Base-by-base conservation (phyloP, 139 green algal species). In the Chlorella ohadii region DNA sequence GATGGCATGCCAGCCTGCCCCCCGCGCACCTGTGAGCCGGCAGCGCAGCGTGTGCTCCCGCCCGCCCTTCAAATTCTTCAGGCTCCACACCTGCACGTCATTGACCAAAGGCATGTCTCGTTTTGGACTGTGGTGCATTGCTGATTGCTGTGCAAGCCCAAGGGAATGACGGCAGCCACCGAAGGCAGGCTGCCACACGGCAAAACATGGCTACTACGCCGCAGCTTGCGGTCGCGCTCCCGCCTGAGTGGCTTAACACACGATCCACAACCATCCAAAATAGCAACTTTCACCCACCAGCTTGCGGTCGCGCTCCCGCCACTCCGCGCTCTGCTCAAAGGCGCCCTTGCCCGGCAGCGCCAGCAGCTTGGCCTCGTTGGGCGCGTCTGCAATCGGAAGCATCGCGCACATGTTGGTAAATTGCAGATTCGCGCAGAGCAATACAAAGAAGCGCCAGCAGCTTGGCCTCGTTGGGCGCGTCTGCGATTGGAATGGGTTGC, bases 251-350 rank as follows among this genome's bases (percentile, higher is more conserved):
- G n/a, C n/a, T n/a, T n/a, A n/a, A n/a, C n/a, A n/a, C n/a, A n/a
- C n/a, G n/a, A n/a, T n/a, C n/a, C n/a, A n/a, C n/a, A n/a, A n/a
- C n/a, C n/a, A n/a, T n/a, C n/a, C n/a, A n/a, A n/a, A n/a, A n/a
- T n/a, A n/a, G n/a, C 51, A 59, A 2, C 51, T 4, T 9, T 20
- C 51, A 22, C 51, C 51, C 51, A 59, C 86, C 64, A 98, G 89
- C 81, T 91, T 44, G 71, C 91, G 91, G 55, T 84, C 89, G 83
- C 90, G 90, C 64, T 95, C 92, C 36, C 86, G 86, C 87, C 90
- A 97, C 70, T 98, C 94, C 70, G 91, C 95, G 4, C 70, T 91
- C 91, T 82, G 73, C 82, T 87, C 80, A 84, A 85, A 91, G 2
- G 65, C 72, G 12, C 57, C 65, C 73, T 75, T 81, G 47, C 86